phyloP scores from a whole-genome alignment of 225 moss, liverwort and hornwort genomes.

The Bryoerythrophyllum caledonicum region DNA sequence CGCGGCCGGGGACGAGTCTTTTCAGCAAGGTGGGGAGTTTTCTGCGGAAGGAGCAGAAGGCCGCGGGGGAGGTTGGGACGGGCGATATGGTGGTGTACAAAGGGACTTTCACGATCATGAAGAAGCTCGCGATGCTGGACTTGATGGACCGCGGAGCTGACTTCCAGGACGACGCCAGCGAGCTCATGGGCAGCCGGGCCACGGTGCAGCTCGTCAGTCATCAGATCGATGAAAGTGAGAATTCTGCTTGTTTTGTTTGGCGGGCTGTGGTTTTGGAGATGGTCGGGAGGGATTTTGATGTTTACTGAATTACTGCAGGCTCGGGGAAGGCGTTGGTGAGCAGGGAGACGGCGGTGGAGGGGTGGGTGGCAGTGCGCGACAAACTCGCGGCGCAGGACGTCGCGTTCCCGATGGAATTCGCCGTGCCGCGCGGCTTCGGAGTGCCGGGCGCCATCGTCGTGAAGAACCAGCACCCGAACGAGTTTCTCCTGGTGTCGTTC shows the following conservation, averaged over 20 bases:
- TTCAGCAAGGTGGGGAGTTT: slow-evolving; percentile 20
- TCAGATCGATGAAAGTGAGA: slow-evolving; percentile 28
- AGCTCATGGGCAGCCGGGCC: slow-evolving; percentile 30
- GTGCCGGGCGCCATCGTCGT: slow-evolving; percentile 66
- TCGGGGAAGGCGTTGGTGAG: slow-evolving; percentile 18
- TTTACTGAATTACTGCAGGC: slow-evolving; percentile 7
- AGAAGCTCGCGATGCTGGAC: slow-evolving; percentile 43
- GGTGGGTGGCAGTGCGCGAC: slow-evolving; percentile 20
- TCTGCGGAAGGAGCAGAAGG: too few species aligned
- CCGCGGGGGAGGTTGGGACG: too few species aligned
- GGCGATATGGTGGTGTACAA: slow-evolving; percentile 25
- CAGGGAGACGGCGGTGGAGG: slow-evolving; percentile 6
- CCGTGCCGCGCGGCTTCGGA: slow-evolving; percentile 47
- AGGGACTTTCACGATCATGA: slow-evolving; percentile 35
- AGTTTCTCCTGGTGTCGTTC: slow-evolving; percentile 58
- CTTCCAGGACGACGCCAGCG: slow-evolving; percentile 38
- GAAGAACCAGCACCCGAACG: slow-evolving; percentile 66
- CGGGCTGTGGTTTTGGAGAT: background rate
- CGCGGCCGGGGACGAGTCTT: background rate
- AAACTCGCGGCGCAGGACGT: slow-evolving; percentile 10
- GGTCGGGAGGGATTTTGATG: too few species aligned
- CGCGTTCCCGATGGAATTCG: slow-evolving; percentile 22
- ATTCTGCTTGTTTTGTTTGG: background rate
- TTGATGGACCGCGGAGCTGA: slow-evolving; percentile 42
- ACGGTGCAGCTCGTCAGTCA: slow-evolving; percentile 43